These are phyloP conservation scores for Metschnikowia lochheadii DNA, from an alignment of 805 yeast species.

Conservation along the genomic window DNA sequence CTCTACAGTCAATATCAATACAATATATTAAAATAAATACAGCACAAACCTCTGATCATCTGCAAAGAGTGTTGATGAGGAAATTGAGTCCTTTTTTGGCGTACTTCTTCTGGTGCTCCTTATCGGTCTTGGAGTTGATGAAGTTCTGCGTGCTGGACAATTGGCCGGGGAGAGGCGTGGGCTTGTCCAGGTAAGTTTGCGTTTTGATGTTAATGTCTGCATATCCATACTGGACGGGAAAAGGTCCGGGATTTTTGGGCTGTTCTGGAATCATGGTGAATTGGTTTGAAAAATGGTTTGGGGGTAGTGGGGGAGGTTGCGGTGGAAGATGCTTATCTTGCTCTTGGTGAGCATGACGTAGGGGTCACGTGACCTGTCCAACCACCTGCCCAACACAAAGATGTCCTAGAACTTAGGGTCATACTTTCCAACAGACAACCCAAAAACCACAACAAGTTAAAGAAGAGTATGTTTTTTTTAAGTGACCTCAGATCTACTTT, in stretches of 20 bases:
- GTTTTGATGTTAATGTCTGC: slow-evolving; percentile 26
- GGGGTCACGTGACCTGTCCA: not conserved
- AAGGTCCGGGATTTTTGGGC: slow-evolving; percentile 27
- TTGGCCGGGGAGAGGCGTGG: slow-evolving; percentile 29
- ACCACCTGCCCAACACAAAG: too few relatives aligned
- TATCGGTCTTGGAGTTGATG: slow-evolving; percentile 24
- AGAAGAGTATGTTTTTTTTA: too few relatives aligned
- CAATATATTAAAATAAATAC: too few relatives aligned
- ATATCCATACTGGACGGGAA: slow-evolving; percentile 31
- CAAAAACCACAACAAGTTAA: too few relatives aligned
- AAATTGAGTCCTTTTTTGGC: slow-evolving; percentile 21
- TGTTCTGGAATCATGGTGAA: slow-evolving; percentile 24
- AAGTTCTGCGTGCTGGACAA: slow-evolving; percentile 27
- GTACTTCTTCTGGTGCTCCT: slow-evolving; percentile 34
- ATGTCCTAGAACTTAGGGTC: too few relatives aligned
- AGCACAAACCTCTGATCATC: not conserved
- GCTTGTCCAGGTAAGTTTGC: slow-evolving; percentile 29
- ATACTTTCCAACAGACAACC: too few relatives aligned
- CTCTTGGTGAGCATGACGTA: not conserved
- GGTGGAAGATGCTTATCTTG: not conserved
- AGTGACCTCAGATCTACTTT: too few relatives aligned
- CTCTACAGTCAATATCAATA: too few relatives aligned
- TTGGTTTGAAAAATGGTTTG: too few relatives aligned
- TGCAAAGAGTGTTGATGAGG: slow-evolving; percentile 20
- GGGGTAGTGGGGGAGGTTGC: not conserved